phyloP scores from a whole-genome alignment of 441 rosid genomes.

The Gossypium schwendimanii region DNA sequence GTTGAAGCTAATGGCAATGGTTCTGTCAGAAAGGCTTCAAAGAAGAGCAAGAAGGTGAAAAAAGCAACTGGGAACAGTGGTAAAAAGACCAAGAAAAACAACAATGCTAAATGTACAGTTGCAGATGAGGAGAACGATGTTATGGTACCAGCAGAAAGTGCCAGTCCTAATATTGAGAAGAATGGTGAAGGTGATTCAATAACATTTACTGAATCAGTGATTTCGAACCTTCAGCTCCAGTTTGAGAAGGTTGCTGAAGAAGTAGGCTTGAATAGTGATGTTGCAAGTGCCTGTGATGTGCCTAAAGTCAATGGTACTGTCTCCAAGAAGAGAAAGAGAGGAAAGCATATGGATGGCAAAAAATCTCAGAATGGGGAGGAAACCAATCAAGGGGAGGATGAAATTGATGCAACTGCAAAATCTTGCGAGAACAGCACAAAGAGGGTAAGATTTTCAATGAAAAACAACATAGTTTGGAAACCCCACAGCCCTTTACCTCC shows the following conservation, averaged over 20 bases:
- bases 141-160: constrained; percentile 9
- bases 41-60: constrained; percentile 37
- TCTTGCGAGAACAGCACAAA: constrained; percentile 59
- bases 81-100: constrained; percentile 30
- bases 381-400: constrained; percentile 29
- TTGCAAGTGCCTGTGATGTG: constrained; percentile 39
- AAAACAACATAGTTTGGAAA: constrained; percentile 87
- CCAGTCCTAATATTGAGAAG: constrained; percentile 18
- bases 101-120: constrained; percentile 15
- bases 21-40: constrained; percentile 26
- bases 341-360: constrained; percentile 32
- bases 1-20: constrained; percentile 24
- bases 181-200: constrained; percentile 19
- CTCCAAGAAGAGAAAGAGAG: constrained; percentile 73
- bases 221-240: constrained; percentile 68
- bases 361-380: constrained; percentile 24
- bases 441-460: constrained; percentile 69
- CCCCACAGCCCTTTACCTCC: constrained; percentile 92
- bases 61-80: constrained; percentile 23
- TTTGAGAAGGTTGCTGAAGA: constrained; percentile 83
- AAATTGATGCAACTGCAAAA: constrained; percentile 27
- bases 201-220: constrained; percentile 25
- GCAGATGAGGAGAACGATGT: constrained; percentile 10
- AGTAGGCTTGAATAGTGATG: constrained; percentile 34
- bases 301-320: constrained; percentile 27